These are phyloP conservation scores for Paspalum vaginatum DNA, from an alignment of 176 grass and related monocot genomes.

Conservation along the genomic window DNA sequence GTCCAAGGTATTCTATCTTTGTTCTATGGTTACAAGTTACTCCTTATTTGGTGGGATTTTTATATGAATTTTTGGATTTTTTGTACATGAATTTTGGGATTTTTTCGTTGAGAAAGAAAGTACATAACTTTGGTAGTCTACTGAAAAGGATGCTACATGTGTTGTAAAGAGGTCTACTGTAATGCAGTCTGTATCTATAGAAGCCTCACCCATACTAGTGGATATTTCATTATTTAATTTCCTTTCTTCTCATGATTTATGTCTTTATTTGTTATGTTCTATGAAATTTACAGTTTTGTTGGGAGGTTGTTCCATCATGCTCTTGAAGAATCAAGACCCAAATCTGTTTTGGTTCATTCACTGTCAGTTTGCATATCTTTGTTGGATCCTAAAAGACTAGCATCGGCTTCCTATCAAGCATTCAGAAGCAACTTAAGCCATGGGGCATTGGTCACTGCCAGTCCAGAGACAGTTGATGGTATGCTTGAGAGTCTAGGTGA, in stretches of 20 bases:
- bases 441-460: conserved; percentile 87
- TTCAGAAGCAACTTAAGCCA: conserved; percentile 96
- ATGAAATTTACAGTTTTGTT: conserved; percentile 86
- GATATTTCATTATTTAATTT: conserved; percentile 4
- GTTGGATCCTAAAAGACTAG: conserved; percentile 89
- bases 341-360: conserved; percentile 92
- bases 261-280: conserved; percentile 31
- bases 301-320: conserved; percentile 83
- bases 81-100: neutral
- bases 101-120: neutral
- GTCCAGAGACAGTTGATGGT: conserved; percentile 87
- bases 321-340: conserved; percentile 90
- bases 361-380: conserved; percentile 96
- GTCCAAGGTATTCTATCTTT: conserved; percentile 65
- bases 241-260: conserved; percentile 11
- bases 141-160: conserved; percentile 9
- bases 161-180: neutral
- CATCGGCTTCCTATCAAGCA: conserved; percentile 92
- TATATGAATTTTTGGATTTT: too few relatives aligned
- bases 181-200: conserved; percentile 8
- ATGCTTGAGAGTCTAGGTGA: conserved; percentile 91
- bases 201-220: conserved; percentile 14
- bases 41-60: neutral
- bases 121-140: conserved; percentile 19
- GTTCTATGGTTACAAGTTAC: conserved; percentile 9